Base-by-base conservation (phyloP, 306 rosid species). In the Bauhinia variegata region DNA sequence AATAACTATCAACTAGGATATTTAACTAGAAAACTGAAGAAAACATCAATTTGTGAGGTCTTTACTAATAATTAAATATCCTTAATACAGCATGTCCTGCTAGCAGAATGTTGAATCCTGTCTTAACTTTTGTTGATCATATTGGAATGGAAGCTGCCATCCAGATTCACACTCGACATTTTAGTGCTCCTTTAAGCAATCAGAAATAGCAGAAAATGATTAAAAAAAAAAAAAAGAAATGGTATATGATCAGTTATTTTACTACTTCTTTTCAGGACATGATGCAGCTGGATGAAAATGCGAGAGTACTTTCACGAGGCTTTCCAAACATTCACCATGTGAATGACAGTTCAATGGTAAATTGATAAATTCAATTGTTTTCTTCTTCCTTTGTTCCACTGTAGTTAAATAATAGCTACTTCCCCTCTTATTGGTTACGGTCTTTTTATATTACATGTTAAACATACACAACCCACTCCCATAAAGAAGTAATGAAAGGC, bases 201-300 rank as follows among this genome's bases (percentile, higher is more conserved):
- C 36, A 61, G 65, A 38, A 18, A 71, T 49, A 32, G 16, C 31
- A 16, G 33, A 44, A 36, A 38, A 43, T 62, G 62, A 59, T 67
- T n/a, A n/a, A n/a, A n/a, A n/a, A n/a, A n/a, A n/a, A n/a, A n/a
- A n/a, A n/a, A n/a, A 33, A 47, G 38, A 54, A 23, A 67, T 66
- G 50, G 37, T 48, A 11, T 47, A 37, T 15, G 64, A 70, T 18
- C 54, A 62, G 52, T 60, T 49, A 42, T 11, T 13, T 60, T 33
- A 58, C 48, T 18, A 14, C 49, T 59, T 69, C 46, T 54, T 79
- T 76, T 63, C 79, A 93, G 98, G 96, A 86, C 49, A 79, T 88
- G 88, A 89, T 89, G 97, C 76, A 72, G 76, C 86, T 93, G 70
- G 98, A 88, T 78, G 91, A 89, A 73, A 88, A 81, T 36, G 86